Percentiles rank a stretch among this genome's conserved stretches.
Conservation (phyloP, 129 eudicot genomes). For the Chrysanthemum makinoi region DNA sequence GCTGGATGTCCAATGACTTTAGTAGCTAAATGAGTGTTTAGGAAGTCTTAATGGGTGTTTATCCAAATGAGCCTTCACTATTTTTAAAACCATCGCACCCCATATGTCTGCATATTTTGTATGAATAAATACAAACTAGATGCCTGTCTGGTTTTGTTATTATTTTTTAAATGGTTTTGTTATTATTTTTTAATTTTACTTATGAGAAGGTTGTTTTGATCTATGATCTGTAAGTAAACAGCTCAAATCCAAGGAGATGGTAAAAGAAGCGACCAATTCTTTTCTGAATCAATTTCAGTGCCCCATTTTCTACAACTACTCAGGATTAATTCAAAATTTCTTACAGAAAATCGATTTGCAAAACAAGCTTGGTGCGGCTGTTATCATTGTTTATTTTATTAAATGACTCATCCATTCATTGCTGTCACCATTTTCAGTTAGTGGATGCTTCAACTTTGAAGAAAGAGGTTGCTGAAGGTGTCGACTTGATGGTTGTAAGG, state of each 20-base stretch:
- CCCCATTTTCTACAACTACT: not conserved
- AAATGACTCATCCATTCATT: no score
- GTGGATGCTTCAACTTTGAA: conserved; percentile 93
- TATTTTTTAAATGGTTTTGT: not conserved
- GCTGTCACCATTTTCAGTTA: conserved; percentile 36
- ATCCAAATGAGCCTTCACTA: no score
- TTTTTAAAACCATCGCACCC: no score
- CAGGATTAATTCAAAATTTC: conserved; percentile 1
- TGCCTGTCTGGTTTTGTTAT: not conserved
- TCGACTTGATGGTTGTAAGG: conserved; percentile 95
- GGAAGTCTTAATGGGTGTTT: no score
- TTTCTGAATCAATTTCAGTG: not conserved
- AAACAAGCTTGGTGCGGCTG: not conserved
- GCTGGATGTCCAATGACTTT: not conserved
- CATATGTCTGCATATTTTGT: not conserved
- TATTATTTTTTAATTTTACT: not conserved
- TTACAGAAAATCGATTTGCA: not conserved
- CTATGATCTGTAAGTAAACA: not conserved
- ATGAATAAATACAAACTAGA: conserved; percentile 2
- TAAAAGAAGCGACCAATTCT: not conserved
- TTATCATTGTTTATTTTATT: no score
- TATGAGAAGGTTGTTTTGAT: conserved; percentile 1
- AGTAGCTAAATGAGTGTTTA: not conserved
- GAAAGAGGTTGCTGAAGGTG: conserved; percentile 97
- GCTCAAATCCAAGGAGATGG: not conserved